A percentile compares a stretch with the other conserved stretches of the same genome.
phyloP scores from a whole-genome alignment of 2,329 filamentous ascomycete genomes.

The Colletotrichum sojae region DNA sequence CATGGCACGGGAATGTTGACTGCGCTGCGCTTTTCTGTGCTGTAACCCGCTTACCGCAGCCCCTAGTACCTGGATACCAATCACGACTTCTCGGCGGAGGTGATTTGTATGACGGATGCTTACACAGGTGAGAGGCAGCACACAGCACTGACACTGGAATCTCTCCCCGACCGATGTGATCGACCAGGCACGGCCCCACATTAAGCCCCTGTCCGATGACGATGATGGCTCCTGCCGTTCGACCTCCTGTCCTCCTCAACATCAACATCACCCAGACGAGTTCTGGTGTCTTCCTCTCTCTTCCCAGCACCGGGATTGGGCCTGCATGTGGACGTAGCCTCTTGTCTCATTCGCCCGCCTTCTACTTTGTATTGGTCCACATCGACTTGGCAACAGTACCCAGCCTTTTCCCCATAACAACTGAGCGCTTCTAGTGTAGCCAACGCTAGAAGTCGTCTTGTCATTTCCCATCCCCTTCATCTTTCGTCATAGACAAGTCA shows the following conservation, averaged over 20 bases:
- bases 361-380: background rate
- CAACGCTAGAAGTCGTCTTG: background rate
- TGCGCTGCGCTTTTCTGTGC: slow-evolving; percentile 5
- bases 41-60: slow-evolving; percentile 10
- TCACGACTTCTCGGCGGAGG: slow-evolving; percentile 11
- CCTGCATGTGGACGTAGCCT: slow-evolving; percentile 13
- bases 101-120: slow-evolving; percentile 27
- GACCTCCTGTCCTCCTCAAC: slow-evolving; percentile 4
- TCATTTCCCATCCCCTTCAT: background rate
- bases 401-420: slow-evolving; percentile 12
- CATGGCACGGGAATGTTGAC: slow-evolving; percentile 6
- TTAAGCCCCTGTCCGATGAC: slow-evolving; percentile 31
- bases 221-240: slow-evolving; percentile 18
- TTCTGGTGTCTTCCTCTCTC: slow-evolving; percentile 11
- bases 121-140: background rate
- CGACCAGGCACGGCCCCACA: slow-evolving; percentile 26
- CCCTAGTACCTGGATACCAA: background rate
- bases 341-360: slow-evolving; percentile 18
- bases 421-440: slow-evolving; percentile 4
- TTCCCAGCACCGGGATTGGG: slow-evolving; percentile 12
- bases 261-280: slow-evolving; percentile 17
- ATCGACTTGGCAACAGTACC: slow-evolving; percentile 9
- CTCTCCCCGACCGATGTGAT: slow-evolving; percentile 14
- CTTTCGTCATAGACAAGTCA: slow-evolving; percentile 19
- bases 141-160: background rate